A percentile compares a stretch with the other conserved stretches of the same genome.
Evolutionary conservation across 768 basidiomycete species (phyloP).

Genomic region (Sporobolomyces roseus): DNA sequence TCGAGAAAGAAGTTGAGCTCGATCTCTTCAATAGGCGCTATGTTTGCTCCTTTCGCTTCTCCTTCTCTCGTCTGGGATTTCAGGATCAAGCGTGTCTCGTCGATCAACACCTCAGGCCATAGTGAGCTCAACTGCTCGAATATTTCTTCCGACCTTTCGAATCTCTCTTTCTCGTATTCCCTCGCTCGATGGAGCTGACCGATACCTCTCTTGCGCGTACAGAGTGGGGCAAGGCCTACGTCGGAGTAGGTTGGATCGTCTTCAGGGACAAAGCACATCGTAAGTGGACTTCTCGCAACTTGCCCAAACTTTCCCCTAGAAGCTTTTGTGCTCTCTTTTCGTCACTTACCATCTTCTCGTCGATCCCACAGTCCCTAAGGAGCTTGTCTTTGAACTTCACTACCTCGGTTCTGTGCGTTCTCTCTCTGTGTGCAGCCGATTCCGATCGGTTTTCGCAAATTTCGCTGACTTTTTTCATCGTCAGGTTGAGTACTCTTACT

Average conservation of each 20-base stretch:
- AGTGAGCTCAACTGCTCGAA: slow-evolving; percentile 37
- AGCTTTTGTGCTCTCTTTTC: too few relatives aligned
- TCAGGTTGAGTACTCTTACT: slow-evolving; percentile 78
- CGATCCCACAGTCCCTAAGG: slow-evolving; percentile 58
- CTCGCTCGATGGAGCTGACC: too few relatives aligned
- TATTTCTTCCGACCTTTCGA: background rate
- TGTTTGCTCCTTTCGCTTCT: slow-evolving; percentile 60
- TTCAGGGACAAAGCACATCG: slow-evolving; percentile 57
- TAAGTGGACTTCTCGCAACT: background rate
- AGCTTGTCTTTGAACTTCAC: slow-evolving; percentile 60
- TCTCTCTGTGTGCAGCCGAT: too few relatives aligned
- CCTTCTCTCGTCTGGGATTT: slow-evolving; percentile 48
- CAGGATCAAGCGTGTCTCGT: slow-evolving; percentile 46
- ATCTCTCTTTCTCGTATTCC: too few relatives aligned
- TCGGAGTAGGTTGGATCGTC: slow-evolving; percentile 61
- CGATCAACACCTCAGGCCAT: slow-evolving; percentile 47
- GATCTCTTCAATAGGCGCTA: too few relatives aligned
- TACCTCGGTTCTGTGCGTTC: slow-evolving; percentile 43
- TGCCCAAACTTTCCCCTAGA: too few relatives aligned
- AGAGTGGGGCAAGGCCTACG: slow-evolving; percentile 26
- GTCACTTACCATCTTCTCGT: too few relatives aligned
- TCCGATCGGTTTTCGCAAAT: too few relatives aligned
- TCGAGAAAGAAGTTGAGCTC: too few relatives aligned
- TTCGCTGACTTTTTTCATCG: too few relatives aligned
- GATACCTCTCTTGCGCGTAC: too few relatives aligned